Evolutionary conservation across 768 basidiomycete genomes (phyloP).

Genomic region (Pisolithus microcarpus): DNA sequence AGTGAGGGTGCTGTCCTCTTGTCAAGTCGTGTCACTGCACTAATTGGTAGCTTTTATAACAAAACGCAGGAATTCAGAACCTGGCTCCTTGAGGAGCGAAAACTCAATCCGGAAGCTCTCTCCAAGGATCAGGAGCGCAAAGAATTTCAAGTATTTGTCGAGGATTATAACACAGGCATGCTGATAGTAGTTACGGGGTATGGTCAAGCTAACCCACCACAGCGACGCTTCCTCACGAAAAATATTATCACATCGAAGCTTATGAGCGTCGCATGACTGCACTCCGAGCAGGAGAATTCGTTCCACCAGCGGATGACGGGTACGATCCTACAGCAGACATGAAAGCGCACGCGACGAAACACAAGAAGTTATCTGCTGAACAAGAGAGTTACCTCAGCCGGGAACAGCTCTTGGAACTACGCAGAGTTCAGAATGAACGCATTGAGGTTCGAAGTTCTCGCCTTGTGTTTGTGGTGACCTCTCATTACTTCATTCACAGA

Average conservation of each 20-base stretch:
- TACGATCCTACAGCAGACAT: constrained; percentile 86
- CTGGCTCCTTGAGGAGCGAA: constrained; percentile 91
- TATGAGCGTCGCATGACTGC: constrained; percentile 83
- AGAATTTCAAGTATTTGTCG: constrained; percentile 75
- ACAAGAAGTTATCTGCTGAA: constrained; percentile 63
- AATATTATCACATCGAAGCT: constrained; percentile 86
- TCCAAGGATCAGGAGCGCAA: constrained; percentile 81
- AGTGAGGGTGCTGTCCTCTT: constrained; percentile 46
- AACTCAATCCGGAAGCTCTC: constrained; percentile 83
- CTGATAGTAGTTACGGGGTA: not conserved
- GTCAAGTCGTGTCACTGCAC: constrained; percentile 10
- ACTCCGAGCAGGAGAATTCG: constrained; percentile 73
- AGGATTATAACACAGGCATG: constrained; percentile 78
- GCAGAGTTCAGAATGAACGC: constrained; percentile 80
- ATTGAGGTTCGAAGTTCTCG: constrained; percentile 47
- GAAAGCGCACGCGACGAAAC: constrained; percentile 61
- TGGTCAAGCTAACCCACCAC: constrained; percentile 1
- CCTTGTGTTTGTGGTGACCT: not conserved
- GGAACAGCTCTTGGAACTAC: constrained; percentile 75
- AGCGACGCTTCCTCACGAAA: constrained; percentile 92
- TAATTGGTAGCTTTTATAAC: constrained; percentile 57
- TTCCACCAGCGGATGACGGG: constrained; percentile 60
- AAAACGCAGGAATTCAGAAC: constrained; percentile 84
- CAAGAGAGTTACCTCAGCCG: constrained; percentile 69
- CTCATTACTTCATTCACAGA: constrained; percentile 32